These are phyloP conservation scores for Candida boleticola DNA, from an alignment of 805 yeast species.

Conservation along the genomic window DNA sequence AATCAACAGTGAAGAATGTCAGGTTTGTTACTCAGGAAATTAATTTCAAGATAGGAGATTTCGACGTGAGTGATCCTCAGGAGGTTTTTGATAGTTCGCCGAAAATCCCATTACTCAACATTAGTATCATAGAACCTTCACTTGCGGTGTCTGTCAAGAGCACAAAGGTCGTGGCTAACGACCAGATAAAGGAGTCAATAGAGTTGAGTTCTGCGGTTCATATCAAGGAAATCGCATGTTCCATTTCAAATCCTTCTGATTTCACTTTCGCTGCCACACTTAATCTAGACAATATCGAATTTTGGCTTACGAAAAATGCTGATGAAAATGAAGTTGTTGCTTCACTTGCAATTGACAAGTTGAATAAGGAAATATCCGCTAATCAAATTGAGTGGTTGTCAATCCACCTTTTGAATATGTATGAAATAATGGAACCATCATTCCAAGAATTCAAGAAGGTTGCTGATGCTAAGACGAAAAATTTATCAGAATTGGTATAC, in stretches of 20 bases:
- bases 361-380: slow-evolving; percentile 8
- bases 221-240: slow-evolving; percentile 22
- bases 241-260: slow-evolving; percentile 22
- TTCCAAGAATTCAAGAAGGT: slow-evolving; percentile 15
- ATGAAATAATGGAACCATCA: slow-evolving; percentile 13
- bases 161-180: slow-evolving; percentile 5
- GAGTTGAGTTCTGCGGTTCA: slow-evolving; percentile 30
- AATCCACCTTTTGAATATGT: slow-evolving; percentile 13
- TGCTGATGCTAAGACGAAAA: slow-evolving; percentile 9
- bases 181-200: slow-evolving; percentile 6
- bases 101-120: slow-evolving; percentile 21
- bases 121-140: slow-evolving; percentile 35
- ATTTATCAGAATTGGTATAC: slow-evolving; percentile 40
- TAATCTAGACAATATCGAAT: slow-evolving; percentile 31
- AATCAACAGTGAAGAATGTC: slow-evolving; percentile 38
- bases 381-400: slow-evolving; percentile 22
- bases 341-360: slow-evolving; percentile 7
- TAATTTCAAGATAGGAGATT: slow-evolving; percentile 36
- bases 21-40: slow-evolving; percentile 49
- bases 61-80: slow-evolving; percentile 16
- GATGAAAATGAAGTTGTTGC: slow-evolving; percentile 11
- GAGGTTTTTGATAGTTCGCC: slow-evolving; percentile 29
- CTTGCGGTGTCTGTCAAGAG: slow-evolving; percentile 25
- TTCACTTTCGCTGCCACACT: slow-evolving; percentile 14
- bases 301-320: slow-evolving; percentile 27